These are phyloP conservation scores for Pleurotus platypus DNA, from an alignment of 768 basidiomycete species.

Conservation along the genomic window DNA sequence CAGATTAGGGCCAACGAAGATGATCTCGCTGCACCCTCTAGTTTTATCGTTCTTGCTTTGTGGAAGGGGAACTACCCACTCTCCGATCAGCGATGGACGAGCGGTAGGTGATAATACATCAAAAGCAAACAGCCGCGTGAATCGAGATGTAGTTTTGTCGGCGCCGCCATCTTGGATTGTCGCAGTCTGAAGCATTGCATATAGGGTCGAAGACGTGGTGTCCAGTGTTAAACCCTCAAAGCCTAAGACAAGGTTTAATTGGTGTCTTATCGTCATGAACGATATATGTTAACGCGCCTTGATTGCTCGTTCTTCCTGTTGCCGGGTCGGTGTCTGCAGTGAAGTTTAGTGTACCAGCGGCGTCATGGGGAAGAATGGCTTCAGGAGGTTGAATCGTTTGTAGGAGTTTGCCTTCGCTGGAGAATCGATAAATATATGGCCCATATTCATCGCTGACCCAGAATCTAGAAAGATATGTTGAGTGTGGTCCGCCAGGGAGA, in stretches of 20 bases:
- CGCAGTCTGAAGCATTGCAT: constrained; percentile 61
- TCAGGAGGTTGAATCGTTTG: constrained; percentile 56
- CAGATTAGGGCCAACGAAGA: constrained; percentile 47
- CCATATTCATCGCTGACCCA: constrained; percentile 73
- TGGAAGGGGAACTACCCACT: constrained; percentile 60
- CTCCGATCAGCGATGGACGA: constrained; percentile 41
- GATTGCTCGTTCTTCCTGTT: constrained; percentile 53
- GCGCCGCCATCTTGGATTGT: constrained; percentile 61
- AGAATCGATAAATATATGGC: constrained; percentile 58
- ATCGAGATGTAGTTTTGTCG: constrained; percentile 42
- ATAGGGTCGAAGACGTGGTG: constrained; percentile 43
- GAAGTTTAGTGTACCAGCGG: constrained; percentile 46
- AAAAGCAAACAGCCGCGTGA: constrained; percentile 55
- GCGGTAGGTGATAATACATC: constrained; percentile 33
- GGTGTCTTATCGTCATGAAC: not conserved
- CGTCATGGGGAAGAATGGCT: constrained; percentile 48
- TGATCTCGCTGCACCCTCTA: constrained; percentile 50
- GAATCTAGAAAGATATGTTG: constrained; percentile 29
- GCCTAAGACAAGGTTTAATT: constrained; percentile 25
- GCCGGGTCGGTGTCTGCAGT: constrained; percentile 42
- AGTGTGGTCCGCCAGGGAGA: not conserved
- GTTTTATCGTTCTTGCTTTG: constrained; percentile 49
- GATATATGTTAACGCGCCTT: constrained; percentile 31
- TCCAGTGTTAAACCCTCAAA: constrained; percentile 60
- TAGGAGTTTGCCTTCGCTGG: constrained; percentile 41